These are phyloP conservation scores for Aulographum hederae DNA, from an alignment of 2,329 filamentous ascomycete genomes.

Conservation along the genomic window DNA sequence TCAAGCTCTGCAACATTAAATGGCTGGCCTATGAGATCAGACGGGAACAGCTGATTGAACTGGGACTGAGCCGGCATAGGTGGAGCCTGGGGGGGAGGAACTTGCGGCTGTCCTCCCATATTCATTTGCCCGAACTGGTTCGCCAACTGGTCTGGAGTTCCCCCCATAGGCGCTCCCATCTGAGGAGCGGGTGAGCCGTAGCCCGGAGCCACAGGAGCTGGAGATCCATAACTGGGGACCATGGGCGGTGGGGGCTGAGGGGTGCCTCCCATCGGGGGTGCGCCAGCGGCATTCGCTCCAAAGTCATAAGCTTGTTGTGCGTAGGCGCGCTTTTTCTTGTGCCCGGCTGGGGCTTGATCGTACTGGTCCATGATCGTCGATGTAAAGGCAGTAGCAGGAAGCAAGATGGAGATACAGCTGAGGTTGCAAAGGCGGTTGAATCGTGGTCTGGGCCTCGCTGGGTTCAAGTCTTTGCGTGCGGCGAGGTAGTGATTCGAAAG, in stretches of 20 bases:
- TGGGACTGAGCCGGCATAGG: conserved; percentile 29
- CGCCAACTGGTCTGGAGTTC: conserved; percentile 61
- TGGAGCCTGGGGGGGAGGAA: conserved; percentile 30
- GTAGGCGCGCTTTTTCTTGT: conserved; percentile 89
- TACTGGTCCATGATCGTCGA: too few relatives aligned
- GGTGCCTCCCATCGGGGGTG: conserved; percentile 18
- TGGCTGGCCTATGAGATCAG: conserved; percentile 78
- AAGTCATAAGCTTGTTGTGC: conserved; percentile 92
- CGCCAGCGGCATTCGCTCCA: conserved; percentile 59
- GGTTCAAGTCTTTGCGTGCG: too few relatives aligned
- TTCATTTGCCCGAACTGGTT: conserved; percentile 71
- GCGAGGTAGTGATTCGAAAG: too few relatives aligned
- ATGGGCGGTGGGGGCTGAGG: conserved; percentile 5
- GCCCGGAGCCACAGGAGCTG: conserved; percentile 7
- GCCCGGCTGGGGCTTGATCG: too few relatives aligned
- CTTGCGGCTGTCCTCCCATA: conserved; percentile 33
- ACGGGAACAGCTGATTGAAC: conserved; percentile 80
- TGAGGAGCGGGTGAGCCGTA: conserved; percentile 9
- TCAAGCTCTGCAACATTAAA: conserved; percentile 91
- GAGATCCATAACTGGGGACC: background rate
- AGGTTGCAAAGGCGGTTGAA: too few relatives aligned
- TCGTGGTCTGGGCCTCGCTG: too few relatives aligned
- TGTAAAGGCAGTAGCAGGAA: too few relatives aligned
- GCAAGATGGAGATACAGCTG: too few relatives aligned
- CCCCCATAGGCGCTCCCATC: conserved; percentile 20